Percentiles rank a stretch among this genome's conserved stretches.
These are phyloP conservation scores for Bocquillonia castaneifolia DNA, from an alignment of 441 rosid species.

Conservation along the genomic window DNA sequence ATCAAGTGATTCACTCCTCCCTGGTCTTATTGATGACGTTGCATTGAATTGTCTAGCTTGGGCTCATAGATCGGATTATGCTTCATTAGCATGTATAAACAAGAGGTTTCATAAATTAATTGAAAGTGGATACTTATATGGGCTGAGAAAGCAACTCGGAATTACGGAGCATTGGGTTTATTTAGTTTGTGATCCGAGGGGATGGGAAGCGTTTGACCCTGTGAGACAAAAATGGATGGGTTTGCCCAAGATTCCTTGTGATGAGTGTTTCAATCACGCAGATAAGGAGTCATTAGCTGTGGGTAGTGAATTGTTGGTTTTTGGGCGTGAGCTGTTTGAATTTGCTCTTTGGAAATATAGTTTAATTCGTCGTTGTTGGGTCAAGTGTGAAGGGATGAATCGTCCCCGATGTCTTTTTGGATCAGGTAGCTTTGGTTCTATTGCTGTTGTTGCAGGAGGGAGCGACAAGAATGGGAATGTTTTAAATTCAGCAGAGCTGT, in stretches of 20 bases:
- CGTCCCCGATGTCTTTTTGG: constrained; percentile 72
- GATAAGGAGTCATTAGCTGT: constrained; percentile 81
- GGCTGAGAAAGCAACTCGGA: constrained; percentile 51
- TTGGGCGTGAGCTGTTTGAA: constrained; percentile 60
- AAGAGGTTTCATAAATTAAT: constrained; percentile 51
- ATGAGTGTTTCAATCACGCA: constrained; percentile 68
- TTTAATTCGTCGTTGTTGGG: constrained; percentile 48
- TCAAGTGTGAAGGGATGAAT: constrained; percentile 67
- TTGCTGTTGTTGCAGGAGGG: constrained; percentile 74
- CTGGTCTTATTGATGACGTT: constrained; percentile 72
- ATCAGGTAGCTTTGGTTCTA: constrained; percentile 61
- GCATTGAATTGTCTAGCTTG: constrained; percentile 63
- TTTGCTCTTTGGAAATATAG: constrained; percentile 77
- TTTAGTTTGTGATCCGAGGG: constrained; percentile 70
- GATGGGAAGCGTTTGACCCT: constrained; percentile 72
- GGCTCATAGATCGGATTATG: constrained; percentile 55
- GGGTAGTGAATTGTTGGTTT: constrained; percentile 61
- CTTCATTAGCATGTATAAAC: constrained; percentile 50
- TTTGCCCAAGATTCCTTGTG: constrained; percentile 72
- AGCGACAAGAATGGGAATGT: constrained; percentile 54
- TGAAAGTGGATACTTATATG: constrained; percentile 44
- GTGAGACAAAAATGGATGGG: constrained; percentile 58
- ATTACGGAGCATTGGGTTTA: constrained; percentile 58
- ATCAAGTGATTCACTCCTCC: constrained; percentile 52
- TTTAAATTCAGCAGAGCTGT: constrained; percentile 63